Base-by-base conservation (phyloP, 2,329 filamentous ascomycete genomes). In the Scytalidium sp. region DNA sequence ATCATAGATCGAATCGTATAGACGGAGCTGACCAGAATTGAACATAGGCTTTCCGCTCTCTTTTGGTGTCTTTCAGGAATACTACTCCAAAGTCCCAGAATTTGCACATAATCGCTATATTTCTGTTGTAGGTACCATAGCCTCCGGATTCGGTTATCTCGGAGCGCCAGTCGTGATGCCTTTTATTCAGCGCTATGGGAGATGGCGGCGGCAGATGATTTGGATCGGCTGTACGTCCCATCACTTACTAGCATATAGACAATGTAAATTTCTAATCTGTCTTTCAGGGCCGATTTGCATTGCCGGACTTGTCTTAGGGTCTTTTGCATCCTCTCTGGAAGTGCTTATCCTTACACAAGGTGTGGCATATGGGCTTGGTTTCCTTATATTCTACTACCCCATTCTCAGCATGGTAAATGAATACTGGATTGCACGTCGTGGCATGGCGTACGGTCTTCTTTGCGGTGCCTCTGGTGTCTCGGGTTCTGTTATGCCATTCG, bases 1-100 rank as follows among this genome's bases (percentile, higher is more conserved):
- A 20, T 46, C 17, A 85, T 82, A 82, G 25, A 27, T 36, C 32
- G 32, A 36, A n/a, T n/a, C n/a, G n/a, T n/a, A n/a, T n/a, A n/a
- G n/a, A n/a, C n/a, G n/a, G 2, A 5, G 32, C 15, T 8, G 44
- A 59, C 83, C 87, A 56, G 75, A 83, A 46, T 83, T n/a, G 15
- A 11, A 10, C 29, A 25, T 39, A 87, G 84, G 84, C 2, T 87
- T 88, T 50, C 80, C 84, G 0, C 83, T 84, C 49, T 76, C 83
- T 0, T 90, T 84, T 62, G 86, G 85, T 41, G 75, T 90, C 20
- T 88, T 90, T 60, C 84, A 88, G 57, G 76, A 84, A 45, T 85
- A 87, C 64, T 89, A 89, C 64, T 77, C 73, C 27, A 76, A 71
- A 1, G 74, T 84, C 50, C 73, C 74, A 3, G 78, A 80, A 1